A percentile compares a stretch with the other conserved stretches of the same genome.
Conservation (phyloP, 331 rosid genomes). For the Prunus yedoensis region DNA sequence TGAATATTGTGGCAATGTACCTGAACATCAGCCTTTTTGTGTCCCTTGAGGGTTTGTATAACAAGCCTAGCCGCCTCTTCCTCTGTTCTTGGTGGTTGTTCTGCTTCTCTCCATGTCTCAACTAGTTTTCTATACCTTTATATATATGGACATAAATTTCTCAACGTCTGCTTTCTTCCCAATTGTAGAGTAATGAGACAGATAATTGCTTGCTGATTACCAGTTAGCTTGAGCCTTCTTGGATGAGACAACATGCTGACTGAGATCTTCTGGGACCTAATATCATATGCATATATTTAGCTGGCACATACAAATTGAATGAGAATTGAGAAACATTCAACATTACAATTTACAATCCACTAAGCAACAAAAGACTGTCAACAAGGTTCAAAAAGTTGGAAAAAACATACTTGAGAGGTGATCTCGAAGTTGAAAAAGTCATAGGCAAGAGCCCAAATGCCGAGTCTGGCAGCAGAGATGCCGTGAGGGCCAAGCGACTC, state of each 20-base stretch:
- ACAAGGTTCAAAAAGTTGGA: not conserved
- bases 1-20: slow-evolving; percentile 32
- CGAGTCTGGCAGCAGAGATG: slow-evolving; percentile 52
- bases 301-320: not conserved
- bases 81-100: slow-evolving; percentile 75
- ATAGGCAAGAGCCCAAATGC: slow-evolving; percentile 74
- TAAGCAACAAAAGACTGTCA: not conserved
- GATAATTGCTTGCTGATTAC: slow-evolving; percentile 25
- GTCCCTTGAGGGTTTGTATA: slow-evolving; percentile 58
- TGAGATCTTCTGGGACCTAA: slow-evolving; percentile 78
- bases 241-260: slow-evolving; percentile 74
- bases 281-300: not conserved
- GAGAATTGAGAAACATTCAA: not conserved
- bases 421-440: slow-evolving; percentile 77
- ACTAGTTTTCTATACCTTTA: slow-evolving; percentile 84
- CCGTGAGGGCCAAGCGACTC: slow-evolving; percentile 52
- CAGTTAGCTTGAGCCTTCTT: slow-evolving; percentile 93
- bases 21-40: slow-evolving; percentile 82
- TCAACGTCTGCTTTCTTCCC: too few relatives aligned
- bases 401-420: slow-evolving; percentile 65
- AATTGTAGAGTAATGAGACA: not conserved
- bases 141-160: not conserved
- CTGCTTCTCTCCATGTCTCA: slow-evolving; percentile 69
- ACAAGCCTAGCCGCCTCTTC: slow-evolving; percentile 81
- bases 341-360: not conserved